Evolutionary conservation across 306 rosid species (phyloP).

Genomic region (Cicer chorassanicum): DNA sequence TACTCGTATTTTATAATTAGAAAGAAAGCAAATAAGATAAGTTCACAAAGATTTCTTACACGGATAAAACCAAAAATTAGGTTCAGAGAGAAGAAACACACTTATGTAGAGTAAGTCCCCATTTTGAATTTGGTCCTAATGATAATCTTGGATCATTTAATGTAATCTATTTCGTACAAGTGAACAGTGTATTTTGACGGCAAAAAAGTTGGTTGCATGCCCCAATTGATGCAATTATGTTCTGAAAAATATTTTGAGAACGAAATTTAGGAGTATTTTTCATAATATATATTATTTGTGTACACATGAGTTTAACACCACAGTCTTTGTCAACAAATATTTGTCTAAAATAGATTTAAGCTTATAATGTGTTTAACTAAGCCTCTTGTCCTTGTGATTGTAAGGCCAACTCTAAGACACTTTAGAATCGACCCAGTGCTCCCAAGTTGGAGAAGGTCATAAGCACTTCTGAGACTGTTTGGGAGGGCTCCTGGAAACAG

Average conservation of each 20-base stretch:
- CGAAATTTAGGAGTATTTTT: background rate
- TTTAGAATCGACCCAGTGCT: too few relatives aligned
- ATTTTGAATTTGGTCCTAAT: background rate
- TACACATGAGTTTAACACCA: background rate
- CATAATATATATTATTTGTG: background rate
- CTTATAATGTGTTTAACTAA: background rate
- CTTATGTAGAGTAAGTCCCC: background rate
- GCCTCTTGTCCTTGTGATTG: too few relatives aligned
- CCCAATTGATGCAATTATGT: background rate
- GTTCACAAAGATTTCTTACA: background rate
- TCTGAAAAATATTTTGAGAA: too few relatives aligned
- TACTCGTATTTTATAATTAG: background rate
- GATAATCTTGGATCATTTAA: background rate
- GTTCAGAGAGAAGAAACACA: constrained; percentile 19
- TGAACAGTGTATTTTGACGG: background rate
- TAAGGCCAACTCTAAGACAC: too few relatives aligned
- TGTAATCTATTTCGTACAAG: background rate
- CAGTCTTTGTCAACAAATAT: background rate
- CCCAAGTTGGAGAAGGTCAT: too few relatives aligned
- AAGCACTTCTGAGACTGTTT: too few relatives aligned
- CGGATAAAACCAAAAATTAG: background rate
- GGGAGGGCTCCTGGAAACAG: too few relatives aligned
- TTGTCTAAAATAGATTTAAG: background rate
- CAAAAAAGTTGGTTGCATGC: background rate
- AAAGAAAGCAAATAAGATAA: constrained; percentile 10